These are phyloP conservation scores for Penstemon davidsonii DNA, from an alignment of 257 asterid genomes.

Conservation along the genomic window DNA sequence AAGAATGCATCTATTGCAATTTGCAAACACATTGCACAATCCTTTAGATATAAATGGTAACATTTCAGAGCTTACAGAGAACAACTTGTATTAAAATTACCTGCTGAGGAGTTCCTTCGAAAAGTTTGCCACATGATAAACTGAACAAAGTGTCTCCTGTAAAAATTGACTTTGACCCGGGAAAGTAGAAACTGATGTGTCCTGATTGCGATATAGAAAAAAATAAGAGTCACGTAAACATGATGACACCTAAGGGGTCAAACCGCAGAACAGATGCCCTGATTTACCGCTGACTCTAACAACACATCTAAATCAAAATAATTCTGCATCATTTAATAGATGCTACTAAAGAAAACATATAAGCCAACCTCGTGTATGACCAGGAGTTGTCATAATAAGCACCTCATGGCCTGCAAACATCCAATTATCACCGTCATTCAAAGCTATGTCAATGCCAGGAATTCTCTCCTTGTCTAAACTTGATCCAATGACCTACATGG, in stretches of 20 bases:
- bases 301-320: slow-evolving; percentile 15
- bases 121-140: slow-evolving; percentile 92
- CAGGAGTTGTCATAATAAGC: slow-evolving; percentile 82
- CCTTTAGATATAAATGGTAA: neutral
- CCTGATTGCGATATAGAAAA: slow-evolving; percentile 47
- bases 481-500: slow-evolving; percentile 82
- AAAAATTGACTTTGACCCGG: slow-evolving; percentile 79
- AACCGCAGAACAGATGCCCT: neutral
- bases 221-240: neutral
- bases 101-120: slow-evolving; percentile 92
- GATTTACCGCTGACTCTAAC: slow-evolving; percentile 10
- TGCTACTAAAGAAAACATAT: slow-evolving; percentile 26
- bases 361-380: slow-evolving; percentile 84
- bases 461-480: slow-evolving; percentile 77
- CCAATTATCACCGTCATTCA: slow-evolving; percentile 93
- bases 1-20: slow-evolving; percentile 69
- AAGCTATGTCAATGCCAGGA: slow-evolving; percentile 90
- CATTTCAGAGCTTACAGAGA: slow-evolving; percentile 14
- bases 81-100: slow-evolving; percentile 35
- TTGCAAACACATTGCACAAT: neutral
- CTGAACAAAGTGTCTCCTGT: slow-evolving; percentile 96
- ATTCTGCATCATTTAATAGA: slow-evolving; percentile 7
- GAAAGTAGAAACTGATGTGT: slow-evolving; percentile 86
- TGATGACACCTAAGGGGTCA: slow-evolving; percentile 4
- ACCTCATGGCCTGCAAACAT: slow-evolving; percentile 98